These are phyloP conservation scores for Cercospora citrullina DNA, from an alignment of 2,329 filamentous ascomycete species.

Conservation along the genomic window DNA sequence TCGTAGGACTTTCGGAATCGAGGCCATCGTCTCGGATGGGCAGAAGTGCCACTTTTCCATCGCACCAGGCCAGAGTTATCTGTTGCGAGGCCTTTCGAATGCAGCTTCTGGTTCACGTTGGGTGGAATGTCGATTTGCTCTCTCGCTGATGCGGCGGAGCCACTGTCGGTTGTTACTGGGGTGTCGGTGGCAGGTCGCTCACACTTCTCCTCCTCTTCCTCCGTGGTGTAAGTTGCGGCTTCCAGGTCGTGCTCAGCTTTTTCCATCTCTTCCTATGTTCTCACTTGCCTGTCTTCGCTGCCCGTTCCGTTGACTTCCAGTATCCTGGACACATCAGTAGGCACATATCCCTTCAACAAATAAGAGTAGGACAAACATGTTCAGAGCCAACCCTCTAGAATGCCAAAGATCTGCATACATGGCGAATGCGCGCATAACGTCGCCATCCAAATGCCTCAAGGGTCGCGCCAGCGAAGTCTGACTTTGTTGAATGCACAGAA, in stretches of 20 bases:
- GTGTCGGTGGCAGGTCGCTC: background rate
- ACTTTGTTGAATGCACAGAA: background rate
- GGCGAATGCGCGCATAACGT: background rate
- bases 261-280: background rate
- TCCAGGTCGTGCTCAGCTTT: background rate
- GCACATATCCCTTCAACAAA: background rate
- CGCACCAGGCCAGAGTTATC: background rate
- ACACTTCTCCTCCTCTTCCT: background rate
- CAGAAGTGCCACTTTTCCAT: background rate
- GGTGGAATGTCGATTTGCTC: background rate
- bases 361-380: background rate
- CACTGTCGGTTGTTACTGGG: background rate
- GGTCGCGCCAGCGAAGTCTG: background rate
- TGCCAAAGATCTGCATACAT: background rate
- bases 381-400: background rate
- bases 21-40: constrained; percentile 24
- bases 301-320: background rate
- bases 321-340: background rate
- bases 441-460: background rate
- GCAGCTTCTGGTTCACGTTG: background rate
- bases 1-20: constrained; percentile 19
- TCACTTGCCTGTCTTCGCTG: background rate
- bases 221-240: background rate
- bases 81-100: background rate
- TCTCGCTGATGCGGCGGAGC: background rate